Base-by-base conservation (phyloP, 768 basidiomycete genomes). In the Lentinula raphanica region DNA sequence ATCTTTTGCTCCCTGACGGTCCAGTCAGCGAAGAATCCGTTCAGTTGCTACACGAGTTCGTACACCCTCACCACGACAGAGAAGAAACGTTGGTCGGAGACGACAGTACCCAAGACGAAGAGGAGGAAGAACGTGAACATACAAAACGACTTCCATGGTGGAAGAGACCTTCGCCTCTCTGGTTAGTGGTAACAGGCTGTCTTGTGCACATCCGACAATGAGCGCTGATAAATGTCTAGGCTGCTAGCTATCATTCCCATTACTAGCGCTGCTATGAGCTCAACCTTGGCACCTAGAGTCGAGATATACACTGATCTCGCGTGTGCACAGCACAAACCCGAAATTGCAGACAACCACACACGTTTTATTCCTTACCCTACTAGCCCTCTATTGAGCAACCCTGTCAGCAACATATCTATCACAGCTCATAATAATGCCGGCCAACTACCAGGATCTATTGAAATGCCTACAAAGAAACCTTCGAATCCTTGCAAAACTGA, bases 251-350 rank as follows among this genome's bases (percentile, higher is more conserved):
- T 76, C 5, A 66, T 83, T 25, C 84, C 86, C 12, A 68, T 91
- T 50, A 71, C 78, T 12, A 74, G 84, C 2, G 75, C 85, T 7
- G 85, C 82, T 2, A 76, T 71, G 66, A 69, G 83, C 3, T 75
- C 84, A 2, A 82, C 85, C 0, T 64, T 86, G 7, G 90, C 90
- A 0, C 88, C 91, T 7, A 80, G 81, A 48, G 78, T 92, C 48
- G 86, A 90, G 66, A 73, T 93, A 44, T 89, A 84, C 69, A 90
- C 87, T n/a, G 67, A 77, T 23, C 81, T 92, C 11, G 88, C 77
- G 19, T 94, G 92, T 67, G 78, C 76, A n/a, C 77, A 78, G 13
- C 81, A 84, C 65, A 85, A 76, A 62, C 87, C 88, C 3, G 85
- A 76, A 66, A 79, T 77, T n/a, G 74, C 76, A 58, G 66, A 65